Conservation (phyloP, 768 basidiomycete genomes). For the Kwoniella europaea region DNA sequence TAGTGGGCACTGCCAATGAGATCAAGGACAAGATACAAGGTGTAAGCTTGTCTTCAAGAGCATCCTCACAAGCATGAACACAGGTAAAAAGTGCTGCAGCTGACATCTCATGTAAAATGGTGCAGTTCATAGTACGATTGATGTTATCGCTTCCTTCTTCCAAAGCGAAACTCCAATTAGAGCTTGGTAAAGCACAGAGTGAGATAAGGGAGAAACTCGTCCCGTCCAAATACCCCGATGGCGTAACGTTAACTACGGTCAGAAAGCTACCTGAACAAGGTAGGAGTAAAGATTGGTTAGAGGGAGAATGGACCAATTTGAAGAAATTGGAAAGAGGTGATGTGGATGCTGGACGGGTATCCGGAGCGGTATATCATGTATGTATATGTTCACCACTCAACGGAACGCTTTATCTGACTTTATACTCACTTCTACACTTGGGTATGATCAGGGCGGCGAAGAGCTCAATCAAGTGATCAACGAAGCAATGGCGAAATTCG, state of each 20-base stretch:
- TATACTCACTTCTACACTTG: background rate
- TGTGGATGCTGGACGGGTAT: constrained; percentile 50
- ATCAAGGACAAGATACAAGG: constrained; percentile 24
- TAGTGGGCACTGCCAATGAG: constrained; percentile 29
- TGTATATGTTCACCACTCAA: constrained; percentile 8
- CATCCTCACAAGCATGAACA: no score
- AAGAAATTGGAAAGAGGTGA: constrained; percentile 52
- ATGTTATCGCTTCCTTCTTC: constrained; percentile 53
- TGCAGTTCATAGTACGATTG: constrained; percentile 36
- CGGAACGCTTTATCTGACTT: no score
- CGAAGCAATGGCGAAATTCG: constrained; percentile 78
- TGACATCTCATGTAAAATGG: background rate
- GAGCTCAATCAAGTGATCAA: constrained; percentile 79
- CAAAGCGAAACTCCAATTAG: constrained; percentile 37
- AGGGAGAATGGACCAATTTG: constrained; percentile 49
- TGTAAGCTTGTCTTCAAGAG: constrained; percentile 20
- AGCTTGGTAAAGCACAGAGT: constrained; percentile 40
- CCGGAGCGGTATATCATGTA: constrained; percentile 58
- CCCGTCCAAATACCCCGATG: constrained; percentile 43
- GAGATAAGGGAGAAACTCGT: constrained; percentile 47
- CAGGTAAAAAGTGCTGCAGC: background rate
- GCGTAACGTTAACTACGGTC: constrained; percentile 31
- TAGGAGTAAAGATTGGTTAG: constrained; percentile 47
- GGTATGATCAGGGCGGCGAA: constrained; percentile 66
- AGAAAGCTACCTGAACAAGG: constrained; percentile 47